phyloP scores from a whole-genome alignment of 169 alveolate species.

The Cryptosporidium sp. region DNA sequence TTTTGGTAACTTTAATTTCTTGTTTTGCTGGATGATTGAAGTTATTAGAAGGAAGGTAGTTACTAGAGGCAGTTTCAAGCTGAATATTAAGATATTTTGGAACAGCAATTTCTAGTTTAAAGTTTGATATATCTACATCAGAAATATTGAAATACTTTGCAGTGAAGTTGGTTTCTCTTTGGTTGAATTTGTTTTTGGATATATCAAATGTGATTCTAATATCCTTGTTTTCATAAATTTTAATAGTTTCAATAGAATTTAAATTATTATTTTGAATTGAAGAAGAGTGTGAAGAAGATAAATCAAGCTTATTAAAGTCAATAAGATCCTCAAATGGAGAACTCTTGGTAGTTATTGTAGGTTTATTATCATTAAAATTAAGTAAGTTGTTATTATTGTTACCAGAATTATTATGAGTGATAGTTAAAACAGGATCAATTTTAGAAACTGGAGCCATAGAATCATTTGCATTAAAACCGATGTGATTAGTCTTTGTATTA shows the following conservation, averaged over 20 bases:
- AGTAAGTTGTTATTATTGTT: background rate
- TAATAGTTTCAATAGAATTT: slow-evolving; percentile 10
- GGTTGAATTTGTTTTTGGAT: slow-evolving; percentile 11
- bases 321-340: slow-evolving; percentile 62
- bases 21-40: slow-evolving; percentile 30
- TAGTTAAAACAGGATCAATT: background rate
- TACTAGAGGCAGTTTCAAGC: slow-evolving; percentile 19
- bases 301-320: slow-evolving; percentile 26
- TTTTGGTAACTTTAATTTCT: slow-evolving; percentile 42
- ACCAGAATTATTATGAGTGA: background rate
- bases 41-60: slow-evolving; percentile 18
- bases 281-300: background rate
- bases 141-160: slow-evolving; percentile 61
- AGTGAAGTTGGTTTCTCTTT: slow-evolving; percentile 4
- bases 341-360: background rate
- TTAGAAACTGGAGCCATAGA: background rate
- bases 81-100: slow-evolving; percentile 64
- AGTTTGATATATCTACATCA: slow-evolving; percentile 18
- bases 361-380: background rate
- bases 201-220: slow-evolving; percentile 40
- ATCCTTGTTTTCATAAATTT: slow-evolving; percentile 33
- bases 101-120: slow-evolving; percentile 62
- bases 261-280: background rate
- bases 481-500: background rate
- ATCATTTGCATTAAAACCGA: no score